Evolutionary conservation across 805 yeast species (phyloP), one percentile per base, ranked within the genome.

Genomic region (Grigorovia humatica): DNA sequence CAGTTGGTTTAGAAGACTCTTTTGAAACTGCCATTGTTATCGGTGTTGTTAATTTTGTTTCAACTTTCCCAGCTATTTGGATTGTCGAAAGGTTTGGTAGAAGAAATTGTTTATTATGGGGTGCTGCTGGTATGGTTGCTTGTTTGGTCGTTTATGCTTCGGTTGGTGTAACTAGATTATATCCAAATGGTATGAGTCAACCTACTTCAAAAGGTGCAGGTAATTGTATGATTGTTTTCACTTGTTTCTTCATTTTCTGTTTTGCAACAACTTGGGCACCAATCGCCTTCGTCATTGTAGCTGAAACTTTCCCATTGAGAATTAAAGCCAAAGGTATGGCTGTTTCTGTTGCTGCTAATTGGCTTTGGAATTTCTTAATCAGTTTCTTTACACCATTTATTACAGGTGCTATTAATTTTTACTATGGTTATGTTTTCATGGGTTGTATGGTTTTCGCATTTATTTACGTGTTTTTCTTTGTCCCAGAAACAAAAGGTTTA

Each of bases 201-300:
- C 55, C 56, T n/a, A 49, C 64, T 12, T 69, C 77, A 38, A 73
- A 73, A 57, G 74, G 82, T 54, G 79, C 83, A 46, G 88, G 88
- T 70, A 70, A 80, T 65, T 83, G 80, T 53, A 81, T 83, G 88
- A 82, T 83, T 67, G 79, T 80, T 69, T 75, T 84, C 59, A 76
- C 88, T 20, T 82, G 88, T 73, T 72, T 84, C 63, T 84, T 74
- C 73, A 81, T 84, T 54, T 82, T 82, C 77, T 82, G 76, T 74
- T 84, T 83, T 62, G 89, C 89, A 38, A 77, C 83, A 48, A 80
- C 88, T 23, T 84, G 89, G 89, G 89, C 88, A 57, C 86, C 88
- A 63, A 77, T 79, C 62, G 81, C 79, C 47, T 83, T 74, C 69
- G 82, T 81, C 51, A 80, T 83, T 59, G 76, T 81, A 43, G 79